These are phyloP conservation scores for Coniochaeta hoffmannii DNA, from an alignment of 2,329 filamentous ascomycete species.

Conservation along the genomic window DNA sequence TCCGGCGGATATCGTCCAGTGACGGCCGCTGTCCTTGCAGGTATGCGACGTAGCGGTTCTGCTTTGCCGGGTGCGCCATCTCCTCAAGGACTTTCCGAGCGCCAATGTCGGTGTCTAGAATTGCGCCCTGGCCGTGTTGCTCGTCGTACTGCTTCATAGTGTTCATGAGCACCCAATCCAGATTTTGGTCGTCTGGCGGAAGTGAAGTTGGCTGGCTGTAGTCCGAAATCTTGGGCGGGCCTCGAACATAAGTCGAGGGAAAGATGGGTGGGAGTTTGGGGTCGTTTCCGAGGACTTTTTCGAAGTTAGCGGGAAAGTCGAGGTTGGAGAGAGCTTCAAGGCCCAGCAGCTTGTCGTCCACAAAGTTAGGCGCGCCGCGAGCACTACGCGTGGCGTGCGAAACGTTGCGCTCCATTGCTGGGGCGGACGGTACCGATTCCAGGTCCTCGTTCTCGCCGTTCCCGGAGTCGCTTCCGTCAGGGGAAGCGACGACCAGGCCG, in stretches of 20 bases:
- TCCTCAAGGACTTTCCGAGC: conserved; percentile 49
- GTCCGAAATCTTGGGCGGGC: conserved; percentile 45
- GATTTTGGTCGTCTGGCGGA: conserved; percentile 42
- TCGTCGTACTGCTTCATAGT: conserved; percentile 50
- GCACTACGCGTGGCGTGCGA: conserved; percentile 60
- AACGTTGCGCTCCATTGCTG: conserved; percentile 55
- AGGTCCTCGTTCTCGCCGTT: conserved; percentile 42
- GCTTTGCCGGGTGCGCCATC: conserved; percentile 39
- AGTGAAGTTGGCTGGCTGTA: conserved; percentile 48
- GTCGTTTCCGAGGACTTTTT: conserved; percentile 46
- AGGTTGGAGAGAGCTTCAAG: conserved; percentile 54
- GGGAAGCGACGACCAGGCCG: conserved; percentile 40
- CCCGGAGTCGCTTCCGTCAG: conserved; percentile 46
- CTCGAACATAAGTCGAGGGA: conserved; percentile 52
- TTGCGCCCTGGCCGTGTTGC: conserved; percentile 44
- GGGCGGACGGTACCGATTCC: conserved; percentile 39
- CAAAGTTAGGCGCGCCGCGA: conserved; percentile 47
- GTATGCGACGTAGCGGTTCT: conserved; percentile 42
- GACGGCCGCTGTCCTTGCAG: conserved; percentile 35
- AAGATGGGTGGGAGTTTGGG: conserved; percentile 52
- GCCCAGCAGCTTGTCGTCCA: conserved; percentile 51
- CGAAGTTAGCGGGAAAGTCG: conserved; percentile 50
- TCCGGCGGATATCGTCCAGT: conserved; percentile 41
- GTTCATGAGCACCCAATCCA: conserved; percentile 51
- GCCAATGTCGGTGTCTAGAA: conserved; percentile 46